Conservation (phyloP, 306 rosid species). For the Quercus dentata region DNA sequence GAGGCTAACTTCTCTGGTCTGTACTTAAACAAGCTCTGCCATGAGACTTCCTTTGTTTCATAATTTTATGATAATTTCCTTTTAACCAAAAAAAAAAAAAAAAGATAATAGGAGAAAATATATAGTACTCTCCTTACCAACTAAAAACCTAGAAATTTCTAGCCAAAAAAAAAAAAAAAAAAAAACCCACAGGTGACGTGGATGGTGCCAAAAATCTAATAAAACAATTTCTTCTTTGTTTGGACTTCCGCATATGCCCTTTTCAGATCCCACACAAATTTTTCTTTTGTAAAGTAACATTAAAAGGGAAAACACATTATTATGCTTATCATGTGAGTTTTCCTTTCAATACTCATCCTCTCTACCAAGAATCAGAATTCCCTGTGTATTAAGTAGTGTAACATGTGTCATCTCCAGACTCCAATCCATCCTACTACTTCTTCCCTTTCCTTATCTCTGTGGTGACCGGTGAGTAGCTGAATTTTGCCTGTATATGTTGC, state of each 20-base stretch:
- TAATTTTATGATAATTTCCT: no score
- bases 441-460: neutral
- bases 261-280: neutral
- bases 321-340: neutral
- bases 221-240: conserved; percentile 28
- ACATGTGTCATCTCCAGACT: conserved; percentile 18
- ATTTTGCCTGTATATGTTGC: neutral
- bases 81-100: neutral
- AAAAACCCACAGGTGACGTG: conserved; percentile 16
- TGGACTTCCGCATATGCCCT: conserved; percentile 1
- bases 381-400: neutral
- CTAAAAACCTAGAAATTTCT: neutral
- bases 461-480: neutral
- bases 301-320: neutral
- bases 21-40: no score
- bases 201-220: conserved; percentile 6
- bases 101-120: neutral
- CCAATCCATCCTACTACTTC: conserved; percentile 1
- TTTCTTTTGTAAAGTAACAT: no score
- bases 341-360: neutral
- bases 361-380: neutral
- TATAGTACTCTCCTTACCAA: conserved; percentile 28
- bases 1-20: no score
- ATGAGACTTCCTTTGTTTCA: no score
- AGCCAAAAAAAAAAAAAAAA: neutral